Conservation (phyloP, 2,329 filamentous ascomycete genomes). For the Aureobasidium uvarum region DNA sequence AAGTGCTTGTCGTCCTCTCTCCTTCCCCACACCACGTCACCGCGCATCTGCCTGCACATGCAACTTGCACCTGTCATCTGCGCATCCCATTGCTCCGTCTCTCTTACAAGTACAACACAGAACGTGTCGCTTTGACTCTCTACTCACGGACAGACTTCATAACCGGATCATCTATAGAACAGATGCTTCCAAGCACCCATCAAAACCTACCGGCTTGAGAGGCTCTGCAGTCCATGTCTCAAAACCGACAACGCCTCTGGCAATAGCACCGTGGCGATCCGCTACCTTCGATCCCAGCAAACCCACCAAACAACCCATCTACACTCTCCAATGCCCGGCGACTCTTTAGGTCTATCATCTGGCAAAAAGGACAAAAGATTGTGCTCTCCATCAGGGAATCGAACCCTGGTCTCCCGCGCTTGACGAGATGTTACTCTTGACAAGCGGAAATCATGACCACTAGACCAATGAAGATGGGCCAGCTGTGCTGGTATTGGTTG, state of each 20-base stretch:
- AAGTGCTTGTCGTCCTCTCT: constrained; percentile 11
- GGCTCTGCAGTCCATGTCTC: neutral
- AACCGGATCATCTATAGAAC: fast-evolving
- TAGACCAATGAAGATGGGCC: constrained; percentile 26
- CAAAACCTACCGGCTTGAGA: neutral
- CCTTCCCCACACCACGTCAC: constrained; percentile 21
- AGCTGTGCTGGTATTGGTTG: constrained; percentile 23
- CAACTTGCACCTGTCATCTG: neutral
- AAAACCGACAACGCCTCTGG: neutral
- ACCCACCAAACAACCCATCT: neutral
- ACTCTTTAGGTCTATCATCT: too few relatives aligned
- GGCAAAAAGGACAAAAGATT: neutral
- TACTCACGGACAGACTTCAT: neutral
- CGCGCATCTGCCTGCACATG: neutral
- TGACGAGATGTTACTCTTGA: constrained; percentile 25
- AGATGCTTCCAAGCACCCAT: neutral
- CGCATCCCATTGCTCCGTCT: neutral
- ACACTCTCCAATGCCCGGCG: neutral
- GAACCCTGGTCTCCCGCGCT: constrained; percentile 38
- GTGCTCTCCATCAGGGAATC: constrained; percentile 33
- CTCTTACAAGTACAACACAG: constrained; percentile 21
- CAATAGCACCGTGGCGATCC: neutral
- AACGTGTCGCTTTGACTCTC: constrained; percentile 27
- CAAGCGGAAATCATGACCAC: constrained; percentile 28
- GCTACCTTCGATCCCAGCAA: neutral